A percentile compares a stretch with the other conserved stretches of the same genome.
phyloP scores from a whole-genome alignment of 2,329 filamentous ascomycete species.

The Hymenoscyphus fraxineus region DNA sequence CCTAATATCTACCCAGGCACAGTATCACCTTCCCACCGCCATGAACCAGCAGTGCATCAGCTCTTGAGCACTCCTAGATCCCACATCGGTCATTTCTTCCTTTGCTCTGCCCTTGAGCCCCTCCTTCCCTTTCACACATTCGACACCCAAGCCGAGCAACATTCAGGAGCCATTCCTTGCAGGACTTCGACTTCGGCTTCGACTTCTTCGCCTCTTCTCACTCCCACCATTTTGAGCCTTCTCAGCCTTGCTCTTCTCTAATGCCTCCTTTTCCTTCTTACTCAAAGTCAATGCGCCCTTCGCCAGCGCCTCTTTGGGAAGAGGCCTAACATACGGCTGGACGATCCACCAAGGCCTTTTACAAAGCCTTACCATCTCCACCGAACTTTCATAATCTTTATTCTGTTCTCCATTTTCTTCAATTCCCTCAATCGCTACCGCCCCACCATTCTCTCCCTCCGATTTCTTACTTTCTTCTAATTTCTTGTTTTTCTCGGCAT shows the following conservation, averaged over 20 bases:
- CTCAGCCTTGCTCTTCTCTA: constrained; percentile 28
- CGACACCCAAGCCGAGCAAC: constrained; percentile 27
- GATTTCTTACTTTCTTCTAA: constrained; percentile 36
- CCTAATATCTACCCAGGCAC: too few relatives aligned
- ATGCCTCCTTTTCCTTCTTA: constrained; percentile 60
- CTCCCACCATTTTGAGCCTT: constrained; percentile 9
- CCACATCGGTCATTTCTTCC: not conserved
- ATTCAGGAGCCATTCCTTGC: constrained; percentile 16
- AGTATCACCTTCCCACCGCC: too few relatives aligned
- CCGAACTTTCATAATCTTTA: constrained; percentile 51
- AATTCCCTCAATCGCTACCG: constrained; percentile 34
- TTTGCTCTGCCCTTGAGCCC: not conserved
- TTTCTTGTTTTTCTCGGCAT: constrained; percentile 22
- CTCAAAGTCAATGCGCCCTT: constrained; percentile 73
- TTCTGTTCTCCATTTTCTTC: constrained; percentile 9
- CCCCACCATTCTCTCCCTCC: constrained; percentile 34
- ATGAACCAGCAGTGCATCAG: constrained; percentile 22
- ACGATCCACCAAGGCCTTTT: constrained; percentile 85
- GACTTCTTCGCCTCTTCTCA: not conserved
- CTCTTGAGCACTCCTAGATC: constrained; percentile 24
- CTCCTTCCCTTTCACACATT: constrained; percentile 20
- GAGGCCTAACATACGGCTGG: constrained; percentile 79
- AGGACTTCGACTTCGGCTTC: constrained; percentile 14
- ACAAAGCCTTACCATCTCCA: constrained; percentile 67
- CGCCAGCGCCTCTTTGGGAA: constrained; percentile 82